A percentile compares a stretch with the other conserved stretches of the same genome.
Conservation (phyloP, 257 asterid genomes). For the Ballota nigra region DNA sequence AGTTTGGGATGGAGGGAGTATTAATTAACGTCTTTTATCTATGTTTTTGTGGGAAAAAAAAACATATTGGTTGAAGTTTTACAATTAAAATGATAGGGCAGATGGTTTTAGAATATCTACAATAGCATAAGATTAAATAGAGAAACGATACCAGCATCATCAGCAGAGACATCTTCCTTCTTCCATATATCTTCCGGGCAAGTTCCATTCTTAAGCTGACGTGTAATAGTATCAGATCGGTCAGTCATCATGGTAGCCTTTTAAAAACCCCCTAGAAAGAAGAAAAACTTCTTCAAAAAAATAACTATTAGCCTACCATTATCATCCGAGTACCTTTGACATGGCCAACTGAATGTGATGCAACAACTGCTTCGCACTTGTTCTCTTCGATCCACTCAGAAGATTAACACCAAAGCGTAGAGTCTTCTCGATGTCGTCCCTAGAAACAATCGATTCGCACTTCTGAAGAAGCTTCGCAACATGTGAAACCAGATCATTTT, state of each 20-base stretch:
- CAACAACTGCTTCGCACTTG: conserved; percentile 49
- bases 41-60: too few relatives aligned
- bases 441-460: conserved; percentile 49
- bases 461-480: conserved; percentile 44
- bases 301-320: conserved; percentile 32
- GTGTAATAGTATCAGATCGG: conserved; percentile 27
- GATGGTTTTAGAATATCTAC: neutral
- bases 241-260: conserved; percentile 14
- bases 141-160: conserved; percentile 33
- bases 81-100: neutral
- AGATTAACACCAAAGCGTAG: conserved; percentile 48
- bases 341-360: conserved; percentile 46
- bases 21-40: too few relatives aligned
- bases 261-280: conserved; percentile 16
- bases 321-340: conserved; percentile 58
- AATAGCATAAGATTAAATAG: conserved; percentile 3
- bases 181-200: conserved; percentile 49
- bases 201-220: conserved; percentile 62
- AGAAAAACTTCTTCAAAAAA: conserved; percentile 21
- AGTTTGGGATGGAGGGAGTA: too few relatives aligned
- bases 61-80: neutral
- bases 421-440: conserved; percentile 47
- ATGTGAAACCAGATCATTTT: conserved; percentile 62
- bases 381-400: conserved; percentile 52
- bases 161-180: conserved; percentile 35